A percentile compares a stretch with the other conserved stretches of the same genome.
phyloP scores from a whole-genome alignment of 2,329 filamentous ascomycete species.

The Periconia macrospinosa region DNA sequence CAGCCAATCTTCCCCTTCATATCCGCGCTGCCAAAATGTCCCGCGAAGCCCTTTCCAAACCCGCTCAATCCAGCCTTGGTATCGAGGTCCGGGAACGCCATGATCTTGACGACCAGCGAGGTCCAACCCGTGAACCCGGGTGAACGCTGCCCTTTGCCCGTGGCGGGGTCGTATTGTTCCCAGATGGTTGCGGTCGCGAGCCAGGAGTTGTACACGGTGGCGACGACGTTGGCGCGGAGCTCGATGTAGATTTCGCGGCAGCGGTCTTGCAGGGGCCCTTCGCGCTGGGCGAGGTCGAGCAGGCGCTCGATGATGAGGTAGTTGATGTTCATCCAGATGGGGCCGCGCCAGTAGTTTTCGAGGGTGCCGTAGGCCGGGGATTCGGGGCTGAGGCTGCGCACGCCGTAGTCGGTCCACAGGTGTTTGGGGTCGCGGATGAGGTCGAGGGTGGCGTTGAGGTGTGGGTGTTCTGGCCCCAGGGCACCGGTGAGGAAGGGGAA shows the following conservation, averaged over 20 bases:
- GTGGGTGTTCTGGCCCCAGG: slow-evolving; percentile 70
- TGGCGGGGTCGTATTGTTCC: slow-evolving; percentile 95
- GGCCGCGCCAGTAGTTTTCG: slow-evolving; percentile 96
- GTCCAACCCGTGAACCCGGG: slow-evolving; percentile 98
- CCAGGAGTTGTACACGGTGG: slow-evolving; percentile 86
- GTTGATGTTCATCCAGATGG: slow-evolving; percentile 96
- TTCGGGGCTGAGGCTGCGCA: slow-evolving; percentile 81
- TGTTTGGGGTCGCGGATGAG: slow-evolving; percentile 77
- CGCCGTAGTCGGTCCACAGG: slow-evolving; percentile 81
- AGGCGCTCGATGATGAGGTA: slow-evolving; percentile 82
- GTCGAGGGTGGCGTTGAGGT: slow-evolving; percentile 72
- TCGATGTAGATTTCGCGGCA: slow-evolving; percentile 72
- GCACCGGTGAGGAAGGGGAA: slow-evolving; percentile 88
- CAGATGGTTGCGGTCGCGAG: slow-evolving; percentile 90
- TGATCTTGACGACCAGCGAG: slow-evolving; percentile 89
- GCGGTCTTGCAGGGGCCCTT: slow-evolving; percentile 66
- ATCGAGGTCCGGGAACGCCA: slow-evolving; percentile 79
- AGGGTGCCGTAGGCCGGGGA: slow-evolving; percentile 79
- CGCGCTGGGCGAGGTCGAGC: slow-evolving; percentile 36
- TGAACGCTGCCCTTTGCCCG: slow-evolving; percentile 82
- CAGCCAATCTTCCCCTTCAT: slow-evolving; percentile 21
- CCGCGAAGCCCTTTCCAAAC: not conserved
- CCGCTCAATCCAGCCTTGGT: not conserved
- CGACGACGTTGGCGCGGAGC: slow-evolving; percentile 78
- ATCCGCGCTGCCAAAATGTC: slow-evolving; percentile 4